phyloP scores from a whole-genome alignment of 164 flowering plant species.

The Aristolochia fimbriata region DNA sequence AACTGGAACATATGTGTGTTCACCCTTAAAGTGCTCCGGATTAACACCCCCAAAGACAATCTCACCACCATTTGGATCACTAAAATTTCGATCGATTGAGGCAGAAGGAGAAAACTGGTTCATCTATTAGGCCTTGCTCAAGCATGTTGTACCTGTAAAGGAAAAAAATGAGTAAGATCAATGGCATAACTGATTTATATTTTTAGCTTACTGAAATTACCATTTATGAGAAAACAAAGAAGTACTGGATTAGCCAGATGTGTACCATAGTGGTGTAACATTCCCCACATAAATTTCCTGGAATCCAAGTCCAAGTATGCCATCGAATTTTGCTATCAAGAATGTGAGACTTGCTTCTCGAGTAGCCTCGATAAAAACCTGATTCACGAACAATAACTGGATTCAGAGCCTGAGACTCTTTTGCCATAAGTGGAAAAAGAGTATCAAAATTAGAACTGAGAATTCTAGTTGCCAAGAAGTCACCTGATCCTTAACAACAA shows the following conservation, averaged over 20 bases:
- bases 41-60: conserved; percentile 58
- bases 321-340: conserved; percentile 78
- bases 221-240: background rate
- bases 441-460: background rate
- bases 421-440: background rate
- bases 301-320: conserved; percentile 85
- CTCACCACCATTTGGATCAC: conserved; percentile 39
- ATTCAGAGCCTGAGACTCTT: background rate
- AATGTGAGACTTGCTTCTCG: conserved; percentile 70
- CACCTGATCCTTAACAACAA: conserved; percentile 42
- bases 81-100: conserved; percentile 38
- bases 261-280: conserved; percentile 74
- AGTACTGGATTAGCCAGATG: background rate
- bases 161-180: background rate
- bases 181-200: background rate
- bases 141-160: conserved; percentile 48
- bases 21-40: conserved; percentile 41
- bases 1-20: conserved; percentile 50
- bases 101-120: conserved; percentile 51
- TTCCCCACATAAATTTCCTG: conserved; percentile 74
- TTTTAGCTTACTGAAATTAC: background rate
- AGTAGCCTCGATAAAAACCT: conserved; percentile 88
- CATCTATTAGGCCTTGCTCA: conserved; percentile 31
- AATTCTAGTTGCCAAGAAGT: background rate
- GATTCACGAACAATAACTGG: background rate